Evolutionary conservation across 352 stramenopile species (phyloP).

Genomic region (Pythium oligandrum): DNA sequence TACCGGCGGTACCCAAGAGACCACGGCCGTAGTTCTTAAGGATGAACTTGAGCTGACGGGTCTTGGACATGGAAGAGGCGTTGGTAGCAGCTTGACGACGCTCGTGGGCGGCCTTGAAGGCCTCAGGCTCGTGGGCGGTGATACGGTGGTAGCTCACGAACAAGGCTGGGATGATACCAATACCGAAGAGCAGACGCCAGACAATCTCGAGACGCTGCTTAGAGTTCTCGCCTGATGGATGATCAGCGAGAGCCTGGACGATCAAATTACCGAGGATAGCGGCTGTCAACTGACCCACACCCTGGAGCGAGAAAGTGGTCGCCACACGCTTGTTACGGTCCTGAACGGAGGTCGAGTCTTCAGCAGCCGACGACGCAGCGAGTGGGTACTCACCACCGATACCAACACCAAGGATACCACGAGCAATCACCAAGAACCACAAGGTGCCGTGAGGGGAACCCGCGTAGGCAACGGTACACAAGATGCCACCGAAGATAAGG

Average conservation of each 20-base stretch:
- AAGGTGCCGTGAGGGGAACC: conserved; percentile 27
- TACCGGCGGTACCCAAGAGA: conserved; percentile 22
- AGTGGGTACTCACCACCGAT: conserved; percentile 33
- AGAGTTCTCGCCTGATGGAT: conserved; percentile 19
- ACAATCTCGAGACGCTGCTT: conserved; percentile 41
- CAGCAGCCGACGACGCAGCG: conserved; percentile 26
- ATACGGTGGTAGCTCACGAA: conserved; percentile 57
- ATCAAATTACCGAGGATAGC: conserved; percentile 22
- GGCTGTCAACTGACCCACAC: conserved; percentile 27
- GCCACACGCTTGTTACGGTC: conserved; percentile 31
- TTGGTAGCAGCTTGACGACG: conserved; percentile 1
- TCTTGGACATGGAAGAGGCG: background rate
- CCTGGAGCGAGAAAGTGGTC: conserved; percentile 34
- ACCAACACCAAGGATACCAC: conserved; percentile 33
- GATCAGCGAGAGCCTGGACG: conserved; percentile 22
- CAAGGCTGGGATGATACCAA: conserved; percentile 35
- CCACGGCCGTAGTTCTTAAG: conserved; percentile 26
- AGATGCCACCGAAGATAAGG: conserved; percentile 27
- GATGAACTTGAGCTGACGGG: conserved; percentile 27
- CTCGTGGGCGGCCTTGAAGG: conserved; percentile 27
- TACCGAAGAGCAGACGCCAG: conserved; percentile 46
- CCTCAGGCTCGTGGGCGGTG: conserved; percentile 43
- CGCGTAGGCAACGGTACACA: conserved; percentile 26
- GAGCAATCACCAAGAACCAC: conserved; percentile 33
- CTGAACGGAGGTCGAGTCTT: conserved; percentile 26